Percentiles rank a stretch among this genome's conserved stretches.
These are phyloP conservation scores for Gastrolobium bilobum DNA, from an alignment of 306 rosid species.

Conservation along the genomic window DNA sequence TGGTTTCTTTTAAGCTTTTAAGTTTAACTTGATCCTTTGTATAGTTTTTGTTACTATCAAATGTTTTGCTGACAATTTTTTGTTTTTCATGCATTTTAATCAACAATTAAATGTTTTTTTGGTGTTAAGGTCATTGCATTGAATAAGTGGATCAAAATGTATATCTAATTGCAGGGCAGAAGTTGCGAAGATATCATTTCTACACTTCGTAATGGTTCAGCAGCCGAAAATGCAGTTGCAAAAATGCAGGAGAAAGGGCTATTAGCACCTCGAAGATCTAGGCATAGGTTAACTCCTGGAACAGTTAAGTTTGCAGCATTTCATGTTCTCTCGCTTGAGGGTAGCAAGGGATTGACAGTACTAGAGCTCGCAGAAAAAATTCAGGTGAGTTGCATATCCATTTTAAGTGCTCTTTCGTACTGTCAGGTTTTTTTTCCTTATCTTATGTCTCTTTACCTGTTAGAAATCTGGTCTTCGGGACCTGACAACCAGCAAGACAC, in stretches of 20 bases:
- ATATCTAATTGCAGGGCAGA: conserved; percentile 69
- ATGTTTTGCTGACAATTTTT: conserved; percentile 30
- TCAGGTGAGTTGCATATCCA: conserved; percentile 67
- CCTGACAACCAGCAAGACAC: conserved; percentile 96
- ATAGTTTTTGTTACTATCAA: conserved; percentile 39
- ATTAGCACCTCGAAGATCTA: conserved; percentile 86
- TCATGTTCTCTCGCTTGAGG: conserved; percentile 96
- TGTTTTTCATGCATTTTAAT: conserved; percentile 29
- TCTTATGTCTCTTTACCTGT: conserved; percentile 17
- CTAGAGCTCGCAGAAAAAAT: conserved; percentile 98
- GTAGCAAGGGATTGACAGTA: conserved; percentile 83
- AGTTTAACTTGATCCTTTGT: conserved; percentile 26
- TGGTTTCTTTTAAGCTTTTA: background rate
- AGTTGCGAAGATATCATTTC: conserved; percentile 81
- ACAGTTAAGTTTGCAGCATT: conserved; percentile 98
- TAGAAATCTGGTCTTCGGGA: conserved; percentile 99
- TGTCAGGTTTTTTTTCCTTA: conserved; percentile 34
- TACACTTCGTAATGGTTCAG: conserved; percentile 92
- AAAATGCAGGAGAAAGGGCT: conserved; percentile 95
- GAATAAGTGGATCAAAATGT: conserved; percentile 33
- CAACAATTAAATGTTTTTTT: background rate
- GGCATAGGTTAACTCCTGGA: conserved; percentile 98
- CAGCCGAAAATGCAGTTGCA: conserved; percentile 88
- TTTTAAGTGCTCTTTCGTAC: conserved; percentile 13
- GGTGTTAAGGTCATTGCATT: conserved; percentile 21